Evolutionary conservation across 176 grass and related monocot species (phyloP).

Genomic region (Poa pratensis): DNA sequence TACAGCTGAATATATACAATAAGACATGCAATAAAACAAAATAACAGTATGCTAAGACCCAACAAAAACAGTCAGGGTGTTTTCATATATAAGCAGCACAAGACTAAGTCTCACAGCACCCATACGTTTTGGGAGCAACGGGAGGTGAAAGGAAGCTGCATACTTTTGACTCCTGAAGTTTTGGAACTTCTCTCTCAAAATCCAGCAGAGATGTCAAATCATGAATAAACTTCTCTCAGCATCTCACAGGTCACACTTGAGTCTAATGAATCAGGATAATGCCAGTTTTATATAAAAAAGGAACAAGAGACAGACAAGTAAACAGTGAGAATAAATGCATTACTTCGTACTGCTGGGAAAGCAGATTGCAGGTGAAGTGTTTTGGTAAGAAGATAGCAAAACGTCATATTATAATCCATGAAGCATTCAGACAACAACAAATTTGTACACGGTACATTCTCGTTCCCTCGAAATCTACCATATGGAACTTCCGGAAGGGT

Average conservation of each 20-base stretch:
- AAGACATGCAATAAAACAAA: background rate
- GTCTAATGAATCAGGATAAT: slow-evolving; percentile 5
- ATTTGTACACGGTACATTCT: slow-evolving; percentile 43
- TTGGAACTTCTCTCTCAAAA: slow-evolving; percentile 21
- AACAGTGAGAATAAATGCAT: slow-evolving; percentile 20
- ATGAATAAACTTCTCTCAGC: slow-evolving; percentile 22
- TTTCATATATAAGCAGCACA: slow-evolving; percentile 11
- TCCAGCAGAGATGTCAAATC: background rate
- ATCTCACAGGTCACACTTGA: slow-evolving; percentile 3
- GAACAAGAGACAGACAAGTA: background rate
- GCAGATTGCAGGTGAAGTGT: background rate
- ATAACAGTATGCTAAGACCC: background rate
- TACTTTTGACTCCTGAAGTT: slow-evolving; percentile 5
- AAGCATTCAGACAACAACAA: slow-evolving; percentile 13
- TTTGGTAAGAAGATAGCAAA: slow-evolving; percentile 1
- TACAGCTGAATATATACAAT: background rate
- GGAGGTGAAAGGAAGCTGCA: slow-evolving; percentile 20
- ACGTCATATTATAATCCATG: slow-evolving; percentile 3
- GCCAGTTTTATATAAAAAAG: background rate
- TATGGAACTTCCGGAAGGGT: slow-evolving; percentile 14
- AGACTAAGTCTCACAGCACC: background rate
- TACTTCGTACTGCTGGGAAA: slow-evolving; percentile 13
- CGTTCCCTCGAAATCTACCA: slow-evolving; percentile 13
- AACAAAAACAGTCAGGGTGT: background rate
- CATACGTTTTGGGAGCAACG: background rate